These are phyloP conservation scores for Mollisiaceae sp. DNA, from an alignment of 2,329 filamentous ascomycete species.

Conservation along the genomic window DNA sequence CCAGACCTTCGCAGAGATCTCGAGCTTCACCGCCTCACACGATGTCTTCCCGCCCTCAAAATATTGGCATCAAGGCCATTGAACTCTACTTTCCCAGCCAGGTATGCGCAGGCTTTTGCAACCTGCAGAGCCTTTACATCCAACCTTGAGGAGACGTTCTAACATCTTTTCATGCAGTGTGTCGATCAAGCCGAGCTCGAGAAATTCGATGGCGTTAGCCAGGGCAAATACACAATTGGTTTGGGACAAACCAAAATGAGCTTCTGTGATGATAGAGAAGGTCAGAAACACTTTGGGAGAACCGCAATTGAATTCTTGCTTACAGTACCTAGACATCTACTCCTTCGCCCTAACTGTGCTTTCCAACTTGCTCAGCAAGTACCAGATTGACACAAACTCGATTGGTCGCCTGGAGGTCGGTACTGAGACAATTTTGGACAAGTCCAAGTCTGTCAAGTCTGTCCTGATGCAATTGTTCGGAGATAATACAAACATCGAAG, in stretches of 20 bases:
- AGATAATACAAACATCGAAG: slow-evolving; percentile 84
- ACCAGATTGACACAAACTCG: slow-evolving; percentile 78
- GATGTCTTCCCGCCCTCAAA: slow-evolving; percentile 80
- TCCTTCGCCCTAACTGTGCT: slow-evolving; percentile 80
- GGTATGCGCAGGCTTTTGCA: slow-evolving; percentile 52
- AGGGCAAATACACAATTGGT: slow-evolving; percentile 89
- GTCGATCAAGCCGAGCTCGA: slow-evolving; percentile 84
- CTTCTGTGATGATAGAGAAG: slow-evolving; percentile 89
- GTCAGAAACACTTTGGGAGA: slow-evolving; percentile 52
- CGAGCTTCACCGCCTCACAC: slow-evolving; percentile 37
- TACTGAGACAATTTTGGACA: slow-evolving; percentile 85
- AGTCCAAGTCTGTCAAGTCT: slow-evolving; percentile 90
- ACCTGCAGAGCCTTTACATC: neutral
- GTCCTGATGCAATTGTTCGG: slow-evolving; percentile 87
- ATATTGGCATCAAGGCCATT: slow-evolving; percentile 92
- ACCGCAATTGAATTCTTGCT: slow-evolving; percentile 8
- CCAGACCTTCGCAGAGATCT: slow-evolving; percentile 3
- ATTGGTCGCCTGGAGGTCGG: slow-evolving; percentile 84
- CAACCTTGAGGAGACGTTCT: slow-evolving; percentile 18
- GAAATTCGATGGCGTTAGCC: slow-evolving; percentile 82
- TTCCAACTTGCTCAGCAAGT: slow-evolving; percentile 80
- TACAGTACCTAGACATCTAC: slow-evolving; percentile 72
- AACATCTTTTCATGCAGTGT: slow-evolving; percentile 60
- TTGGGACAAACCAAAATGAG: slow-evolving; percentile 91
- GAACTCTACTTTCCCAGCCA: slow-evolving; percentile 88